Percentiles rank a stretch among this genome's conserved stretches.
Evolutionary conservation across 2,329 filamentous ascomycete species (phyloP).

Genomic region (Xylaria sp.): DNA sequence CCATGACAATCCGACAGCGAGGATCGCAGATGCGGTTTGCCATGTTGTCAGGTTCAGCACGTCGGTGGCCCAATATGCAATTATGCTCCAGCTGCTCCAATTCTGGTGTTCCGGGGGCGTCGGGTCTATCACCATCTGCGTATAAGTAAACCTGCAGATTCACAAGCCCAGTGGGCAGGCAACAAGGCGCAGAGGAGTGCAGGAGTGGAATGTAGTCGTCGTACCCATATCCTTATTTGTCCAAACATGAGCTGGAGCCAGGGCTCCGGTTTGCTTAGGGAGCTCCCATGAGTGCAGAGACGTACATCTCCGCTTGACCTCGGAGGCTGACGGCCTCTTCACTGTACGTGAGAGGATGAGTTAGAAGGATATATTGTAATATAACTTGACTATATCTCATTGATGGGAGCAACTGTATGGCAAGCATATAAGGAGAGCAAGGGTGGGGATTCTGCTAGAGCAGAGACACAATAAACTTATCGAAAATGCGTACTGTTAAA

Average conservation of each 20-base stretch:
- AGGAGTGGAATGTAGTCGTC: constrained; percentile 31
- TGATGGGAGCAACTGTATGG: background rate
- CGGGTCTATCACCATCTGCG: constrained; percentile 48
- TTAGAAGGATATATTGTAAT: background rate
- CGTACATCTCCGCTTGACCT: constrained; percentile 55
- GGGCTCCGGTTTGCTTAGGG: constrained; percentile 59
- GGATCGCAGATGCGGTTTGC: constrained; percentile 52
- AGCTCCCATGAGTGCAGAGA: constrained; percentile 58
- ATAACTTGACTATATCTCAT: background rate
- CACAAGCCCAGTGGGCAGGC: background rate
- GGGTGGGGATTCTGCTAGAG: background rate
- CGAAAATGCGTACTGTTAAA: constrained; percentile 20
- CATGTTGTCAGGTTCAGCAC: constrained; percentile 52
- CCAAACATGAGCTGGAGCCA: constrained; percentile 60
- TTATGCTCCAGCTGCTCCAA: constrained; percentile 52
- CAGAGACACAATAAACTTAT: background rate
- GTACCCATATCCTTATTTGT: constrained; percentile 51
- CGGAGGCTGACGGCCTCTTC: constrained; percentile 39
- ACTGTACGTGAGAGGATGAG: constrained; percentile 27
- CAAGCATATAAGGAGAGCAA: background rate
- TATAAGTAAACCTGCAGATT: constrained; percentile 31
- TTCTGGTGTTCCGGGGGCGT: constrained; percentile 53
- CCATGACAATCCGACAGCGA: constrained; percentile 53
- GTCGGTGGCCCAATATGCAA: constrained; percentile 54
- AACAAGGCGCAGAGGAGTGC: background rate